Evolutionary conservation across 2,329 filamentous ascomycete genomes (phyloP).

Genomic region (Clonostachys chloroleuca): DNA sequence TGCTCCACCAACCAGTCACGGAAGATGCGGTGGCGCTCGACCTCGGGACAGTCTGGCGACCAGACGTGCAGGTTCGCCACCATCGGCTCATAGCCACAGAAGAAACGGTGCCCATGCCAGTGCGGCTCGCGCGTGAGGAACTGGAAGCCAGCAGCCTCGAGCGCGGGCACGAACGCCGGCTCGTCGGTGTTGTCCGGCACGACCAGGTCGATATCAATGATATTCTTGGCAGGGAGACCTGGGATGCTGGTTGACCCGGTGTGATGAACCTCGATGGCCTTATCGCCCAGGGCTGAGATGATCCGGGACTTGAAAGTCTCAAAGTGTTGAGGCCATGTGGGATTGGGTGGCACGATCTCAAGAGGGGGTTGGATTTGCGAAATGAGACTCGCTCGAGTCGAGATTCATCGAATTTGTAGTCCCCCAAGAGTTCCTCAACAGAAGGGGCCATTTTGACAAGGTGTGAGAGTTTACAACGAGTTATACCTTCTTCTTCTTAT

Average conservation of each 20-base stretch:
- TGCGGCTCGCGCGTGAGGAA: conserved; percentile 38
- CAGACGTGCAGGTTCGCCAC: conserved; percentile 43
- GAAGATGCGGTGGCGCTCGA: conserved; percentile 35
- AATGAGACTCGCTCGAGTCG: conserved; percentile 14
- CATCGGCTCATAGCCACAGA: conserved; percentile 26
- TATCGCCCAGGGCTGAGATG: conserved; percentile 23
- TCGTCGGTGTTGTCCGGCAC: conserved; percentile 33
- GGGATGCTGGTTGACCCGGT: conserved; percentile 47
- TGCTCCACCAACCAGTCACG: conserved; percentile 33
- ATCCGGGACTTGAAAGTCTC: conserved; percentile 22
- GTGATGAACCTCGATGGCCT: conserved; percentile 32
- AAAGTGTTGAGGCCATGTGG: conserved; percentile 27
- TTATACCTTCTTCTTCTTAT: no score
- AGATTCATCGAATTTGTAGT: conserved; percentile 12
- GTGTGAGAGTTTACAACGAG: not conserved
- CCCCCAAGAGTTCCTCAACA: conserved; percentile 15
- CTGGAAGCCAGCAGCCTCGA: conserved; percentile 37
- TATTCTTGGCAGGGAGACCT: conserved; percentile 40
- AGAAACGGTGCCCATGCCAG: conserved; percentile 45
- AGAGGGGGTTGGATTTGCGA: conserved; percentile 14
- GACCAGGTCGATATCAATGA: conserved; percentile 48
- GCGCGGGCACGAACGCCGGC: conserved; percentile 29
- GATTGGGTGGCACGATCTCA: conserved; percentile 27
- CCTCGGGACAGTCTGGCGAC: conserved; percentile 33
- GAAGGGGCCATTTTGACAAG: conserved; percentile 10